These are phyloP conservation scores for Penicillium carneum DNA, from an alignment of 2,329 filamentous ascomycete species.

Conservation along the genomic window DNA sequence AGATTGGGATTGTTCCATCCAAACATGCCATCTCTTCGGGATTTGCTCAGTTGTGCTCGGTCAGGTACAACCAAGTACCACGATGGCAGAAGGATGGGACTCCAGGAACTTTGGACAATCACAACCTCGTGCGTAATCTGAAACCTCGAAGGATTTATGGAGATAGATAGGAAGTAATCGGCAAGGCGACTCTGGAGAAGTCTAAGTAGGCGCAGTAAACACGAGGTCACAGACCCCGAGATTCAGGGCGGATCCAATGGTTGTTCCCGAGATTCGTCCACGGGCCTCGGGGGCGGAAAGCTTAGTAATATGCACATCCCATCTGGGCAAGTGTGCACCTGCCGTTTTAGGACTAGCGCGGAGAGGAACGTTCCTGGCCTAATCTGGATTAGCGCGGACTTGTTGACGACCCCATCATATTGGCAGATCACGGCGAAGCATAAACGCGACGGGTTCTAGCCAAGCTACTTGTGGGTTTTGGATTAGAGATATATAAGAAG, in stretches of 20 bases:
- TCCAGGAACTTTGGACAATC: not conserved
- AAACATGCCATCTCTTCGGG: not conserved
- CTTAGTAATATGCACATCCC: not conserved
- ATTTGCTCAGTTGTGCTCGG: no score
- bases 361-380: not conserved
- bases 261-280: not conserved
- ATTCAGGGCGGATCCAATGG: not conserved
- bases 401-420: not conserved
- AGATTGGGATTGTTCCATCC: not conserved
- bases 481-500: not conserved
- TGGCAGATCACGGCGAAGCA: not conserved
- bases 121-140: not conserved
- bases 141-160: not conserved
- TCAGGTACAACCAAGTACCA: not conserved
- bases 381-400: not conserved
- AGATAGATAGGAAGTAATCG: not conserved
- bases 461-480: not conserved
- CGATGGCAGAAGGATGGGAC: not conserved
- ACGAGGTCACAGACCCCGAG: not conserved
- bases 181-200: not conserved
- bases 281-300: not conserved
- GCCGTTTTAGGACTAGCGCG: not conserved
- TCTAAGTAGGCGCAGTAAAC: not conserved
- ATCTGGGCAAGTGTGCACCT: not conserved
- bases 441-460: not conserved